Evolutionary conservation across 2,329 filamentous ascomycete species (phyloP).

Genomic region (Nothopassalora personata): DNA sequence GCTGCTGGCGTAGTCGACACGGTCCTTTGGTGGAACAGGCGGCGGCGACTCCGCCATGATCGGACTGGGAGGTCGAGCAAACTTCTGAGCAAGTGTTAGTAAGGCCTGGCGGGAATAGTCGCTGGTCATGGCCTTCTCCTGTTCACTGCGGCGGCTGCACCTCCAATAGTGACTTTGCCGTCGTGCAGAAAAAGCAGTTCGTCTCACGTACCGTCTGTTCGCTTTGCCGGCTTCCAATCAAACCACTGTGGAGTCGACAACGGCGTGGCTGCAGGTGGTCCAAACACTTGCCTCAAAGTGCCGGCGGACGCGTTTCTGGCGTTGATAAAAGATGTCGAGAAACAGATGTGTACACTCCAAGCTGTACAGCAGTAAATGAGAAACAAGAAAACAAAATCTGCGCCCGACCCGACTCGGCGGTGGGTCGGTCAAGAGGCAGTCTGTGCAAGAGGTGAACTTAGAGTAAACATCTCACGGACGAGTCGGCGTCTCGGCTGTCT

Average conservation of each 20-base stretch:
- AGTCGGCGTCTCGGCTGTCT: neutral
- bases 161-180: neutral
- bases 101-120: constrained; percentile 4
- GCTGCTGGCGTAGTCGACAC: constrained; percentile 18
- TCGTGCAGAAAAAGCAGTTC: neutral
- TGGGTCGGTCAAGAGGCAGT: neutral
- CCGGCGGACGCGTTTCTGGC: neutral
- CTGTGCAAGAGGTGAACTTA: neutral
- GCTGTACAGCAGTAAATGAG: neutral
- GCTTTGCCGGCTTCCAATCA: neutral
- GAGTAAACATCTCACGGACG: neutral
- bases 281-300: neutral
- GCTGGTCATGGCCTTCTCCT: constrained; percentile 4
- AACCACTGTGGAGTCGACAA: neutral
- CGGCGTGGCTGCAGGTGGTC: neutral
- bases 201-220: constrained; percentile 1
- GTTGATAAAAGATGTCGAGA: neutral
- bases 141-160: neutral
- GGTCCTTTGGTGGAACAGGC: constrained; percentile 31
- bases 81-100: constrained; percentile 3
- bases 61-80: constrained; percentile 4
- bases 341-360: neutral
- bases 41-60: constrained; percentile 18
- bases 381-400: neutral
- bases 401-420: neutral